phyloP scores from a whole-genome alignment of 108 stramenopile genomes.

The Cylindrotheca fusiformis region DNA sequence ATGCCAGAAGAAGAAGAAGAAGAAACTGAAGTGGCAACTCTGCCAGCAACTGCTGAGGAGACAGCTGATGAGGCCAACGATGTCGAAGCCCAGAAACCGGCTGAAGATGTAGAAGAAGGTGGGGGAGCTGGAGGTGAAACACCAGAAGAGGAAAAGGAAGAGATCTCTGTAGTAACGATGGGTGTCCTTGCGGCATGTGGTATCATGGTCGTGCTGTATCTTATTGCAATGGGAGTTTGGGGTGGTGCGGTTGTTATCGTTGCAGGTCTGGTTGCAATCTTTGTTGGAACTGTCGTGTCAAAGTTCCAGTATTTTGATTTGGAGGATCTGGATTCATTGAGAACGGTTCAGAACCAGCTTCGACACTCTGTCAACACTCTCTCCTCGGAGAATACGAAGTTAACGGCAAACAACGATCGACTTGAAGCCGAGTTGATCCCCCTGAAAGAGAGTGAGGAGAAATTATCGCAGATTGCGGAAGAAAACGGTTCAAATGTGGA shows the following conservation, averaged over 20 bases:
- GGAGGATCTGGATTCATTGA: not conserved
- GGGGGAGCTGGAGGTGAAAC: constrained; percentile 5
- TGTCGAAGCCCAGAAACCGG: not conserved
- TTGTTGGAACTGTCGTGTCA: constrained; percentile 11
- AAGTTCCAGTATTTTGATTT: constrained; percentile 14
- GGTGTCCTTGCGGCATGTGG: constrained; percentile 4
- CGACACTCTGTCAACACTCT: constrained; percentile 20
- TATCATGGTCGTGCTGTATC: constrained; percentile 12
- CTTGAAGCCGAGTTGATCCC: constrained; percentile 14
- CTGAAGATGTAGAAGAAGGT: constrained; percentile 9
- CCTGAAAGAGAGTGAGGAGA: constrained; percentile 16
- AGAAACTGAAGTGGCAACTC: no score
- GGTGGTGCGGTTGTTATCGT: constrained; percentile 3
- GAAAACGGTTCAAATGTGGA: constrained; percentile 15
- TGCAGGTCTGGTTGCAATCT: constrained; percentile 5
- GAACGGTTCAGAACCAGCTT: constrained; percentile 19
- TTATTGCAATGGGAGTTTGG: constrained; percentile 15
- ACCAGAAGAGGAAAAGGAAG: no score
- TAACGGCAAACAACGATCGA: constrained; percentile 10
- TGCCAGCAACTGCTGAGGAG: no score
- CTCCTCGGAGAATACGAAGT: constrained; percentile 7
- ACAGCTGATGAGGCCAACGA: not conserved
- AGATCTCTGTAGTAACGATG: constrained; percentile 8
- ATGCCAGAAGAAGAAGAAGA: constrained; percentile 8
- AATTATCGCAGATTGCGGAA: constrained; percentile 20